A percentile compares a stretch with the other conserved stretches of the same genome.
phyloP scores from a whole-genome alignment of 1,284 basidiomycete genomes.

The Leccinum fuscescens region DNA sequence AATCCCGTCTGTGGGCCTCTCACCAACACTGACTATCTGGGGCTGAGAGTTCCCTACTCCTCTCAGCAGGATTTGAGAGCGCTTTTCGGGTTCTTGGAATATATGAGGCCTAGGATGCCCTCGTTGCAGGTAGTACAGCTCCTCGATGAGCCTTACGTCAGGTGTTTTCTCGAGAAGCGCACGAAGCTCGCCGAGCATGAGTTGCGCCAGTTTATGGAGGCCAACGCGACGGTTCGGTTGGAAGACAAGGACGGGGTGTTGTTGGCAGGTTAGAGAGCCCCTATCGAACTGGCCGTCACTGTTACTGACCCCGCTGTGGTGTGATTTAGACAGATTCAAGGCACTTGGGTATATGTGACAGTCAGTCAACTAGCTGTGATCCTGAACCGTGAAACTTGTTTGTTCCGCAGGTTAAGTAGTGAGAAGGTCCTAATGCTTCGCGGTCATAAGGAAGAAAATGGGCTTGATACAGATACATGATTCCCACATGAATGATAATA shows the following conservation, averaged over 20 bases:
- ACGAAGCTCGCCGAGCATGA: slow-evolving; percentile 8
- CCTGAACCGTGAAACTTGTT: not conserved
- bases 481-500: slow-evolving; percentile 27
- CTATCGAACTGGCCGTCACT: not conserved
- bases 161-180: slow-evolving; percentile 19
- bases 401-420: not conserved
- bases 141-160: slow-evolving; percentile 17
- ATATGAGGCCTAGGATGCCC: slow-evolving; percentile 13
- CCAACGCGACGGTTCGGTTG: slow-evolving; percentile 14
- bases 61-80: slow-evolving; percentile 3
- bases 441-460: not conserved
- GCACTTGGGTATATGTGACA: not conserved
- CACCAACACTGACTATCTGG: slow-evolving; percentile 15
- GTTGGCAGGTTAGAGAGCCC: slow-evolving; percentile 21
- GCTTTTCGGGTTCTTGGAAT: slow-evolving; percentile 16
- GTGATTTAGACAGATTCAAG: not conserved
- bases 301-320: not conserved
- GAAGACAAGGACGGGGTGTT: slow-evolving; percentile 27
- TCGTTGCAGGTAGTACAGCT: slow-evolving; percentile 29
- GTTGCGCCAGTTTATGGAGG: slow-evolving; percentile 9
- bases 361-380: not conserved
- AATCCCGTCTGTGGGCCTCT: slow-evolving; percentile 10
- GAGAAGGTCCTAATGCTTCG: not conserved
- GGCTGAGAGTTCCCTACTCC: slow-evolving; percentile 5
- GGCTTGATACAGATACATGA: slow-evolving; percentile 20